Percentiles rank a stretch among this genome's conserved stretches.
Conservation (phyloP, 208 protist species). For the Wallacemonas rigidus region DNA sequence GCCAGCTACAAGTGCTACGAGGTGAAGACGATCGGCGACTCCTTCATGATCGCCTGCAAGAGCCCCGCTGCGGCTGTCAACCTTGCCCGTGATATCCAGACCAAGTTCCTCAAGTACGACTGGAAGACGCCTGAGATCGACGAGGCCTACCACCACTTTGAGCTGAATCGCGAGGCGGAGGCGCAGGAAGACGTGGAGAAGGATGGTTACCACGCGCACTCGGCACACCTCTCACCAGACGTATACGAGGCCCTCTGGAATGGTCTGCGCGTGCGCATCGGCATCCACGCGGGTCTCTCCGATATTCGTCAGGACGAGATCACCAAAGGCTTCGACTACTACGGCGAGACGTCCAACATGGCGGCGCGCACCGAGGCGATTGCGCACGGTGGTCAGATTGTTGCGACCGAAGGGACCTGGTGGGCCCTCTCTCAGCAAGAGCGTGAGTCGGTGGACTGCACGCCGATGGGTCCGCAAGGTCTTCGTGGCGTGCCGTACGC, state of each 20-base stretch:
- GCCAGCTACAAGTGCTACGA: constrained; percentile 72
- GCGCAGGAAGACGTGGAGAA: constrained; percentile 16
- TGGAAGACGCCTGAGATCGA: constrained; percentile 54
- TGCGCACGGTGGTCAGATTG: constrained; percentile 75
- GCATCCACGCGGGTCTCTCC: constrained; percentile 66
- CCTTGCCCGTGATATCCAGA: constrained; percentile 57
- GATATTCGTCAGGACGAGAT: constrained; percentile 63
- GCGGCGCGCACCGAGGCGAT: constrained; percentile 79
- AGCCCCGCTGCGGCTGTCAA: constrained; percentile 37
- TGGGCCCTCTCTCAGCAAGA: constrained; percentile 35
- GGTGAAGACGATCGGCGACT: constrained; percentile 87
- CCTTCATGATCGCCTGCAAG: constrained; percentile 85
- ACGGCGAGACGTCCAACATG: constrained; percentile 80
- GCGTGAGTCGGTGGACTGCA: constrained; percentile 28
- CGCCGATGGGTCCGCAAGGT: constrained; percentile 32
- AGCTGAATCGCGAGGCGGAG: constrained; percentile 29
- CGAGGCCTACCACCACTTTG: constrained; percentile 49
- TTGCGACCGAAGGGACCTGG: constrained; percentile 48
- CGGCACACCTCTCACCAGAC: constrained; percentile 31
- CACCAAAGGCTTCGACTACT: constrained; percentile 80
- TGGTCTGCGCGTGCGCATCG: constrained; percentile 58
- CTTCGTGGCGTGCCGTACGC: constrained; percentile 60
- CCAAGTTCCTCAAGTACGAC: constrained; percentile 46
- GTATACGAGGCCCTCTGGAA: constrained; percentile 42
- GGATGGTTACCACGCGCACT: constrained; percentile 23